Base-by-base conservation (phyloP, 257 asterid genomes). In the Rauvolfia tetraphylla region DNA sequence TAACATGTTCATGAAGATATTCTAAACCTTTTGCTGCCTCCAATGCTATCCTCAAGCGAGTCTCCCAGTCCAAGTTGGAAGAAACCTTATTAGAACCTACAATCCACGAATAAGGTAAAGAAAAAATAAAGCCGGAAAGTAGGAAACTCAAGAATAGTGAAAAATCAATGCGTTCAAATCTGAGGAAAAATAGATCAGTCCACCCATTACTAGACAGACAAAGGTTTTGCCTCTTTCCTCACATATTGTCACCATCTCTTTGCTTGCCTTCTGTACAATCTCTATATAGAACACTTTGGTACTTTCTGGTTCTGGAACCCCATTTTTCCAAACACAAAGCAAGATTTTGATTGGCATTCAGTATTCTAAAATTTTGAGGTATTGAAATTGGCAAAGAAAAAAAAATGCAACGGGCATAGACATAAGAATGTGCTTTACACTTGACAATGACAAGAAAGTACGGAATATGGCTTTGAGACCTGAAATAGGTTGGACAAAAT, bases 21-120 rank as follows among this genome's bases (percentile, higher is more conserved):
- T 90, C 97, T 83, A 94, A 79, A 36, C 97, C 98, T 84, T 88
- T 92, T 56, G 98, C 98, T 25, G 98, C 97, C 81, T 94, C 98
- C 80, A 94, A 81, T 56, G 98, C 98, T 75, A 94, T 89, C 75
- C 89, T 86, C 80, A 92, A 81, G 11, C 97, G 96, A 68, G 89
- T 88, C 74, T 89, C 92, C 98, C 98, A 94, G 79, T 83, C 88
- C 83, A 94, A 85, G 72, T 80, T 88, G 20, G 90, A 90, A 42
- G 90, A 80, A 72, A 84, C 81, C 31, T 79, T 66, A 51, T 76
- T 81, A 65, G 84, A 87, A 76, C 92, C 97, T 93, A 82, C 75
- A 66, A 36, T 66, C 6, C 49, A 36, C 17, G 10, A 67, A 23
- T 38, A 38, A 73, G 36, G 22, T 63, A 17, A 63, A 69, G 59